Evolutionary conservation across 306 rosid species (phyloP).

Genomic region (Gynostemma pentaphyllum): DNA sequence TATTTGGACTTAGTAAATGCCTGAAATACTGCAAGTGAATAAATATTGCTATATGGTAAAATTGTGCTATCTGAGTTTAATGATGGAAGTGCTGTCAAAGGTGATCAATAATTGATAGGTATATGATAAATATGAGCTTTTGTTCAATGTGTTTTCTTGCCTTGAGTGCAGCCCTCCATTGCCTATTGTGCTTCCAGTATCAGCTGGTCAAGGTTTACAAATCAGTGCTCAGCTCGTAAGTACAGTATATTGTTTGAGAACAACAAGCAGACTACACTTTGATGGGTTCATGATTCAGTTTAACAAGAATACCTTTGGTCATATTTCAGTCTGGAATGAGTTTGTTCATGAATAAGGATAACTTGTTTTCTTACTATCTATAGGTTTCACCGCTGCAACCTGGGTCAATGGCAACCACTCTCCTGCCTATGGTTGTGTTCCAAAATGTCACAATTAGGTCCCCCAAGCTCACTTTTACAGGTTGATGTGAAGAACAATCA

Average conservation of each 20-base stretch:
- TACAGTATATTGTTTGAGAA: slow-evolving; percentile 79
- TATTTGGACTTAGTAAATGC: background rate
- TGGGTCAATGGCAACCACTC: slow-evolving; percentile 53
- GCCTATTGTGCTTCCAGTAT: slow-evolving; percentile 68
- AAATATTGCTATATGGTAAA: background rate
- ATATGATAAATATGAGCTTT: background rate
- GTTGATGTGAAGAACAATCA: slow-evolving; percentile 85
- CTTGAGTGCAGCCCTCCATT: slow-evolving; percentile 60
- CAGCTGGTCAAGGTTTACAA: slow-evolving; percentile 92
- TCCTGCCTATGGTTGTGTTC: slow-evolving; percentile 85
- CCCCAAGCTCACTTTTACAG: slow-evolving; percentile 83
- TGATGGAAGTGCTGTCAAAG: background rate
- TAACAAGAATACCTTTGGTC: slow-evolving; percentile 89
- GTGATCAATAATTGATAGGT: background rate
- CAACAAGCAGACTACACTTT: slow-evolving; percentile 60
- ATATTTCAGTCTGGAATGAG: background rate
- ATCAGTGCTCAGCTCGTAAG: slow-evolving; percentile 81
- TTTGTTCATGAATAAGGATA: background rate
- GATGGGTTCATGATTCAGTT: slow-evolving; percentile 99
- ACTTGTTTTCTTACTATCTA: slow-evolving; percentile 11
- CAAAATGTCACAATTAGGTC: slow-evolving; percentile 97
- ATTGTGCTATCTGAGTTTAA: background rate
- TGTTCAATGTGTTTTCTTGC: slow-evolving; percentile 19
- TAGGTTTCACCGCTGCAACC: slow-evolving; percentile 85
- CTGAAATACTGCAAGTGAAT: slow-evolving; percentile 7